Evolutionary conservation across 225 moss, liverwort and hornwort genomes (phyloP).

Genomic region (Bryum argenteum): DNA sequence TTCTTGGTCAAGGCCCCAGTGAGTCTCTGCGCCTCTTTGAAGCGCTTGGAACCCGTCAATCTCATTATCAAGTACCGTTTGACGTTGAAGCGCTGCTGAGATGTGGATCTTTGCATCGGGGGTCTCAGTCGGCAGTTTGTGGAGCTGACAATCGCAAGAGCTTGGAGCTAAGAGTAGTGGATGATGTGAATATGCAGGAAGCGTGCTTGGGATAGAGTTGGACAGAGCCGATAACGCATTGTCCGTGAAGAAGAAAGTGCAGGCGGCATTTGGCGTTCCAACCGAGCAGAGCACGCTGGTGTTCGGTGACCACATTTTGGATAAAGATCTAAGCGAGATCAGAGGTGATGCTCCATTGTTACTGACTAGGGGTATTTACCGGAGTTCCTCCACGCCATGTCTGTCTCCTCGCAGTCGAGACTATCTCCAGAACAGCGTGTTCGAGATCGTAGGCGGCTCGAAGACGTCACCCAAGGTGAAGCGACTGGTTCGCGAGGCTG

Average conservation of each 20-base stretch:
- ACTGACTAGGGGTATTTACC: constrained; percentile 67
- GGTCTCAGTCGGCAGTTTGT: not conserved
- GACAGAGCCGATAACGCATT: constrained; percentile 89
- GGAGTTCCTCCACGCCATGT: constrained; percentile 91
- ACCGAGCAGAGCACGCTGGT: constrained; percentile 83
- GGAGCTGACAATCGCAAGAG: not conserved
- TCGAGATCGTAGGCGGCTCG: constrained; percentile 75
- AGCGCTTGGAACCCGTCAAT: too few relatives aligned
- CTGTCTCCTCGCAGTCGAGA: constrained; percentile 69
- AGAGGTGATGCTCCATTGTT: constrained; percentile 80
- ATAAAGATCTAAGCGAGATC: constrained; percentile 82
- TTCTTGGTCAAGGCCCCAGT: too few relatives aligned
- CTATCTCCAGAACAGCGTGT: constrained; percentile 42
- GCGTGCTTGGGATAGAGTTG: constrained; percentile 84
- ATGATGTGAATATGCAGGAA: constrained; percentile 39
- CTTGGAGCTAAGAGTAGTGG: constrained; percentile 4
- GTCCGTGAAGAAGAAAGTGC: constrained; percentile 90
- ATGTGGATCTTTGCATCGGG: too few relatives aligned
- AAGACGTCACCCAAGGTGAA: constrained; percentile 53
- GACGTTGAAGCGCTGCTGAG: too few relatives aligned
- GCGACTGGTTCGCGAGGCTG: constrained; percentile 70
- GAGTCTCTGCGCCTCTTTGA: too few relatives aligned
- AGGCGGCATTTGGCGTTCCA: constrained; percentile 81
- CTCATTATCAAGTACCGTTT: too few relatives aligned
- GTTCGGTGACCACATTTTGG: constrained; percentile 75